Base-by-base conservation (phyloP, 164 flowering plant genomes). In the Saururus chinensis region DNA sequence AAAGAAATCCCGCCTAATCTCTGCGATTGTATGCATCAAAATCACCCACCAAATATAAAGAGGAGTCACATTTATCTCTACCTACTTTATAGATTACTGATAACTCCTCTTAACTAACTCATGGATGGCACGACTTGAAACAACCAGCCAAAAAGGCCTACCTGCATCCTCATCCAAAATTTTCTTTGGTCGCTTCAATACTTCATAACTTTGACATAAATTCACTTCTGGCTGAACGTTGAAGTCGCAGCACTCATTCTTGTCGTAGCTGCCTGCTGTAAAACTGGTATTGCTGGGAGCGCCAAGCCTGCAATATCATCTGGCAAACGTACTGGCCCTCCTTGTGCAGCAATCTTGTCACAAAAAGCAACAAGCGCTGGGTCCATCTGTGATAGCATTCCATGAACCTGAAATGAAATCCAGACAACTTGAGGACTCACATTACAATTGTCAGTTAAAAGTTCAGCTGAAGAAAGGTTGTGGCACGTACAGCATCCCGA, bases 351-450 rank as follows among this genome's bases (percentile, higher is more conserved):
- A 74, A 95, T 89, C 73, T 89, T 90, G 63, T 95, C 99, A 76
- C 99, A 95, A 68, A 79, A 86, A 54, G 89, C 67, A 45, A 87
- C 82, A 49, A 95, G 75, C 19, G 92, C 88, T 25, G 96, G 99
- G 70, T 95, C 99, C 91, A 93, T 88, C 78, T 90, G 99, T 53
- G 95, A 81, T 58, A 93, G 70, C 99, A 93, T 93, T 63, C 97
- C 99, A 45, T 88, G 87, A 59, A 93, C 95, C 99, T 93, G 75
- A 45, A 68, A 45, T 42, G 17, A 65, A 75, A 30, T 24, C n/a
- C n/a, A 11, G 17, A 17, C 17, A 45, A 17, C 17, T 45, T 45
- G 49, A 45, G 49, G 14, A 45, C 17, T 45, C 49, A 1, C 49
- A 45, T 45, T 45, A 12, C 14, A 8, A 45, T 12, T 12, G 14